A percentile compares a stretch with the other conserved stretches of the same genome.
Conservation (phyloP, 1,284 basidiomycete species). For the Sphagnurus paluster region DNA sequence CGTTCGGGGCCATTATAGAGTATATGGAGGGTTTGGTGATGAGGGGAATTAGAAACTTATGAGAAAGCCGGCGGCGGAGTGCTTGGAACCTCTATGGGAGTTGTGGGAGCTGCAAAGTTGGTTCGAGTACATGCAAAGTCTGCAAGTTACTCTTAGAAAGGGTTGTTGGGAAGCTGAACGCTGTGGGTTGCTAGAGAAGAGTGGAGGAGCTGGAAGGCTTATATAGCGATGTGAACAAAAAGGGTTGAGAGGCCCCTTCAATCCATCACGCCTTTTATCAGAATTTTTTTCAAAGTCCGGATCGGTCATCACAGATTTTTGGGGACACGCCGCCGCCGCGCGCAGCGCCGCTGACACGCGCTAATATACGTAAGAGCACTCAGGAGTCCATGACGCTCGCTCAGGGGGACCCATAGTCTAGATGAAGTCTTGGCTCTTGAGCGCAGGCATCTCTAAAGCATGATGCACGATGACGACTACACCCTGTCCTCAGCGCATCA, state of each 20-base stretch:
- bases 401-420: too few relatives aligned
- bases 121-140: constrained; percentile 84
- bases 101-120: constrained; percentile 81
- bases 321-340: too few relatives aligned
- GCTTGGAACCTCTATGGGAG: constrained; percentile 73
- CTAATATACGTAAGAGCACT: too few relatives aligned
- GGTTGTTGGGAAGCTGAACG: background rate
- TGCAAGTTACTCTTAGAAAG: constrained; percentile 32
- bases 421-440: too few relatives aligned
- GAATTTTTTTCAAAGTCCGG: constrained; percentile 11
- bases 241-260: background rate
- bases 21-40: constrained; percentile 19
- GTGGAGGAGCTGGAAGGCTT: background rate
- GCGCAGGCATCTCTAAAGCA: too few relatives aligned
- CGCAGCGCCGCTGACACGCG: too few relatives aligned
- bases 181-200: too few relatives aligned
- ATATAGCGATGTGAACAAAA: background rate
- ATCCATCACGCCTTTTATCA: constrained; percentile 2
- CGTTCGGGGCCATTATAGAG: constrained; percentile 51
- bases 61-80: constrained; percentile 65
- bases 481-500: too few relatives aligned
- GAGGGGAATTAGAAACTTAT: constrained; percentile 47
- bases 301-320: background rate
- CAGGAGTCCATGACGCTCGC: too few relatives aligned
- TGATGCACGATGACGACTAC: too few relatives aligned